These are phyloP conservation scores for Primulina huaijiensis DNA, from an alignment of 257 asterid species.

Conservation along the genomic window DNA sequence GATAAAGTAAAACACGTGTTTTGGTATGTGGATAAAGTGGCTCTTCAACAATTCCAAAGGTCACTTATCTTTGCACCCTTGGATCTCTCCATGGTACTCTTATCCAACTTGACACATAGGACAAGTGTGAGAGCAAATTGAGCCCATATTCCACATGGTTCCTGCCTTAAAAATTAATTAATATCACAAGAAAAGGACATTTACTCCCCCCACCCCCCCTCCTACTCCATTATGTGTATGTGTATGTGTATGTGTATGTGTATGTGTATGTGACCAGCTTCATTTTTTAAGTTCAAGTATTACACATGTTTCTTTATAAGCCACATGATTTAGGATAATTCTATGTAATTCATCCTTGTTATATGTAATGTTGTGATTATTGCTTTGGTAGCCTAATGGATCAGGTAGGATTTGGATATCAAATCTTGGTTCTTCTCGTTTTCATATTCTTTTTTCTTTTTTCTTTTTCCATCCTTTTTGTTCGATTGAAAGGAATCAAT, in stretches of 20 bases:
- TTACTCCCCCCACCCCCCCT: neutral
- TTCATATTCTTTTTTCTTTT: too few relatives aligned
- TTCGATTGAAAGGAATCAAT: too few relatives aligned
- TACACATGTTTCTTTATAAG: neutral
- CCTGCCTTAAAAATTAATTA: constrained; percentile 1
- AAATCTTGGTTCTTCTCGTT: neutral
- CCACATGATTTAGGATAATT: neutral
- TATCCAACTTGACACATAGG: constrained; percentile 10
- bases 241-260: neutral
- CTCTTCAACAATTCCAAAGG: constrained; percentile 38
- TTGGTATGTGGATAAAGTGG: constrained; percentile 22
- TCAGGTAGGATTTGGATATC: neutral
- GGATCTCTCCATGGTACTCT: constrained; percentile 22
- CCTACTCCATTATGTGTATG: neutral
- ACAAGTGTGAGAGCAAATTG: constrained; percentile 6
- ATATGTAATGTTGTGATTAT: too few relatives aligned
- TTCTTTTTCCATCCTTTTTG: too few relatives aligned
- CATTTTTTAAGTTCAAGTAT: too few relatives aligned
- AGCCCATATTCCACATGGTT: constrained; percentile 21
- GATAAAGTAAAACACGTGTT: constrained; percentile 1
- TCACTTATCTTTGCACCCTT: constrained; percentile 25
- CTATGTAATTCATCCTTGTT: neutral
- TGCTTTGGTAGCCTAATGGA: neutral
- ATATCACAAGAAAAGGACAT: neutral
- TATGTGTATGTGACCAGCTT: neutral